Evolutionary conservation across 306 rosid species (phyloP), one percentile per base, ranked within the genome.

Genomic region (Castanospermum australe): DNA sequence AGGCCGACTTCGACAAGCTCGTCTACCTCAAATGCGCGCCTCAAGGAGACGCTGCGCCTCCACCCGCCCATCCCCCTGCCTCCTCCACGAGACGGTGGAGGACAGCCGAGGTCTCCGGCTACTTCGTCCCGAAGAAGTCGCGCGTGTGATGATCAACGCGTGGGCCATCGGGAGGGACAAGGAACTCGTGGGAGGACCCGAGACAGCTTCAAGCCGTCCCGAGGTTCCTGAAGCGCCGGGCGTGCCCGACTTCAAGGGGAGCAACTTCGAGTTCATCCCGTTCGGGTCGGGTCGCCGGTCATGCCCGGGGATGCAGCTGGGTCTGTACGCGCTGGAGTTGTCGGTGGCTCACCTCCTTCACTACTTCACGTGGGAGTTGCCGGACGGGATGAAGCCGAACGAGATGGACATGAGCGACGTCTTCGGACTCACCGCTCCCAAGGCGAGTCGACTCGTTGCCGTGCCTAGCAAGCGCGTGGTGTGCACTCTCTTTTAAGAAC

Each of bases 221-320:
- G 98, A n/a, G n/a, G 67, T 94, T 94, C 33, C 17, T 88, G 8
- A 51, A 74, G 25, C 80, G 25, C 80, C 76, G 0, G 94, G 92
- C 0, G 85, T 85, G 50, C 85, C 97, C 0, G 97, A 94, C 11
- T 92, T 90, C 35, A 94, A 94, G 35, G 98, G 98, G 0, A 88
- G 83, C 28, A 85, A 92, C 82, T 94, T 94, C 36, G 97, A 94
- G 91, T 94, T 92, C 71, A 83, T 94, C 3, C 98, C 98, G 0
- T 94, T 94, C 66, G 98, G 98, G 48, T 94, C 97, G 55, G 98
- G 98, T 69, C 91, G 98, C 1, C 81, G 98, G 82, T 94, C 98
- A 0, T 94, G 98, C 82, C 98, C 98, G 0, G 98, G 98, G 0
- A 94, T 94, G 98, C 93, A 88, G 39, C 83, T 94, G 12, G 98